These are phyloP conservation scores for Penicillium sp. DNA, from an alignment of 2,329 filamentous ascomycete genomes.

Conservation along the genomic window DNA sequence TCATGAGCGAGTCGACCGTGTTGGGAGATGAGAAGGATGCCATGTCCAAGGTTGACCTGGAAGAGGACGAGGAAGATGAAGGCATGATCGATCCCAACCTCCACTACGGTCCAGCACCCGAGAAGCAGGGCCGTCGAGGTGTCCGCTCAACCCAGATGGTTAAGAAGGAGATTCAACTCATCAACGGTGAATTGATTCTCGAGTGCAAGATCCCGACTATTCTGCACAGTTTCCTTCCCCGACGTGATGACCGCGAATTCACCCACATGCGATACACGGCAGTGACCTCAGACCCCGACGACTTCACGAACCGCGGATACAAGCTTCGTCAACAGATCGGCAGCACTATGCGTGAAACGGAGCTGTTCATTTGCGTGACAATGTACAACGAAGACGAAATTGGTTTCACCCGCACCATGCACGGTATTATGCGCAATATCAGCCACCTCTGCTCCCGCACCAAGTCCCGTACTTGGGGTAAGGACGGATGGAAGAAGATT, in stretches of 20 bases:
- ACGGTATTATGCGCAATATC: constrained; percentile 98
- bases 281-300: constrained; percentile 96
- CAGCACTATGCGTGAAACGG: constrained; percentile 81
- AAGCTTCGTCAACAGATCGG: constrained; percentile 91
- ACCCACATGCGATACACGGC: constrained; percentile 99
- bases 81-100: constrained; percentile 64
- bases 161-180: constrained; percentile 91
- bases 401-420: constrained; percentile 95
- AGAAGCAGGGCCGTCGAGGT: constrained; percentile 83
- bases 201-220: constrained; percentile 99
- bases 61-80: constrained; percentile 48
- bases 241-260: constrained; percentile 92
- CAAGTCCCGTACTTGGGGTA: constrained; percentile 94
- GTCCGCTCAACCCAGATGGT: constrained; percentile 85
- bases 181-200: constrained; percentile 95
- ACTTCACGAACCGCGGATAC: constrained; percentile 87
- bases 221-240: constrained; percentile 92
- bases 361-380: constrained; percentile 94
- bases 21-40: constrained; percentile 58
- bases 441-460: constrained; percentile 92
- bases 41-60: constrained; percentile 49
- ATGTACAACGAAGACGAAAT: constrained; percentile 99
- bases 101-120: constrained; percentile 85
- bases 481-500: constrained; percentile 98
- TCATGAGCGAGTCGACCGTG: constrained; percentile 62